Evolutionary conservation across 2,329 filamentous ascomycete species (phyloP), one percentile per base, ranked within the genome.

Genomic region (Aspergillus alliaceus): DNA sequence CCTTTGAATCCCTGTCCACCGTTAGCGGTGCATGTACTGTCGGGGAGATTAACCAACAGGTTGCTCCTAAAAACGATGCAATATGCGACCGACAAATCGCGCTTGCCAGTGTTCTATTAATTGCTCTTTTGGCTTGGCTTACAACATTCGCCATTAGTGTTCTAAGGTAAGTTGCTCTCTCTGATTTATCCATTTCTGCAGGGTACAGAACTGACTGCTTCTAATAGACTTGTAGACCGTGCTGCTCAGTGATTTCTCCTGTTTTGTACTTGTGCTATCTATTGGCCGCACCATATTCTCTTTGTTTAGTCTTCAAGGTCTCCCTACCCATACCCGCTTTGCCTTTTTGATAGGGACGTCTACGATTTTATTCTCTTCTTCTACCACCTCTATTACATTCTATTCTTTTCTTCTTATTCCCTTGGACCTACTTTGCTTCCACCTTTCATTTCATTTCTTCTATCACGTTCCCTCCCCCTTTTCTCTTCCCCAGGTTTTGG

Each of bases 61-160:
- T 72, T 27, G 62, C 71, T 40, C 69, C 72, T 27, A 73, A 65
- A 50, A 74, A 75, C 56, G 62, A 73, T 47, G 74, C 79, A 42
- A 84, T 91, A 20, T 90, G 86, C 73, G 72, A 76, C 47, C 79
- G 86, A 42, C 85, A 89, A 64, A 86, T 87, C 70, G 88, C 89
- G 3, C 77, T 98, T 60, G 89, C 90, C 40, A 88, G 85, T 7
- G 89, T 96, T 53, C 82, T 96, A 65, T 79, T 96, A 51, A 81
- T 96, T 57, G 91, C 90, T 9, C 80, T 97, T 57, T 81, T 96
- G 59, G 88, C 91, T n/a, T 98, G 93, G 93, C 84, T 93, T 59
- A 82, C 89, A 72, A 97, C 91, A 22, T 96, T 98, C 76, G 86
- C 89, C 50, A 88, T 97, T 57, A 96, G 91, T 75, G 86, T 92